Base-by-base conservation (phyloP, 768 basidiomycete species). In the Tylopilus balloui region DNA sequence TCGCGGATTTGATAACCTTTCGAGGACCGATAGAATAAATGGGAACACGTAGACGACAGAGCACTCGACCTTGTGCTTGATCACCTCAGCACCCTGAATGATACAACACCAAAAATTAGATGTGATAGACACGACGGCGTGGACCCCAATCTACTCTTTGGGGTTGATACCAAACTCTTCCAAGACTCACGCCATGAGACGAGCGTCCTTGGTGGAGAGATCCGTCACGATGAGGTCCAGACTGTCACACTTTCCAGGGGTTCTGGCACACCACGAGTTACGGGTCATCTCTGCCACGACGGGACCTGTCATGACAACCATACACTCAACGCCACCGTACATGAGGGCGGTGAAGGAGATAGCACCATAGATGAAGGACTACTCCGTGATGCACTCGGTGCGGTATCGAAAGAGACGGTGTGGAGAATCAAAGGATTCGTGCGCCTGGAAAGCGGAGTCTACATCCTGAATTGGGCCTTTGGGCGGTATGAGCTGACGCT, bases 391-490 rank as follows among this genome's bases (percentile, higher is more conserved):
- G 81, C 82, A 6, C 73, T 92, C 2, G 60, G 51, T 3, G 51
- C 53, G 6, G 65, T 92, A 10, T 76, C 81, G 19, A 87, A 85
- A 54, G 89, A 91, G 60, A 67, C 70, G 1, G 71, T 90, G 9
- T 92, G 86, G 81, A 70, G 87, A 54, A 84, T 94, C 28, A 97
- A 97, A 62, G 94, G 93, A 15, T 91, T 92, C 59, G 74, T 94
- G 20, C 77, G 76, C 32, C 64, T 89, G 6, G 55, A 55, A 21
- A 55, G 60, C 3, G 67, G 70, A 8, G 58, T 69, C 54, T 64
- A 76, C 61, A 86, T 92, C 51, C 58, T 95, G 50, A 97, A 97
- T 63, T 97, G 92, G 91, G 92, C 93, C 7, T 97, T 96, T 69
- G 90, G 90, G 13, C 79, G 93, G 34, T 84, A 79, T 62, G 89